Conservation (phyloP, 1,139 yeast genomes). For the Lodderomyces jiufengensis region DNA sequence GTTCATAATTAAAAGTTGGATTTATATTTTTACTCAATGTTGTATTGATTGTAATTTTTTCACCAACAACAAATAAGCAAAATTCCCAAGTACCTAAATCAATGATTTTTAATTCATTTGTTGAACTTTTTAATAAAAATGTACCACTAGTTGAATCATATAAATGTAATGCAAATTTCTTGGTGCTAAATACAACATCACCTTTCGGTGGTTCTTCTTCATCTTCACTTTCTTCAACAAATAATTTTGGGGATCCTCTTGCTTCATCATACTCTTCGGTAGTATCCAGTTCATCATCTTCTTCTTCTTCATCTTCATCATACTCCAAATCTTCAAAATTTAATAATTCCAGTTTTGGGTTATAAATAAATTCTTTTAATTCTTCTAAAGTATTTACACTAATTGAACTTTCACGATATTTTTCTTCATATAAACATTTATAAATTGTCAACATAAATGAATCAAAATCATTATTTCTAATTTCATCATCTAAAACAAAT, state of each 20-base stretch:
- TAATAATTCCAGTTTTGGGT: slow-evolving; percentile 23
- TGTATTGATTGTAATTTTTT: slow-evolving; percentile 35
- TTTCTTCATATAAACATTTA: slow-evolving; percentile 74
- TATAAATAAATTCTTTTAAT: slow-evolving; percentile 54
- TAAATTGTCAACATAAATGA: slow-evolving; percentile 61
- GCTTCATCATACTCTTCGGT: slow-evolving; percentile 4
- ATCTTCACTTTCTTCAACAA: slow-evolving; percentile 8
- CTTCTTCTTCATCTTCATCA: slow-evolving; percentile 13
- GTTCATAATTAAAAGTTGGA: slow-evolving; percentile 62
- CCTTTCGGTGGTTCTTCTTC: slow-evolving; percentile 13
- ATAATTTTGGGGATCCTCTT: slow-evolving; percentile 4
- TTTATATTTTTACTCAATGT: slow-evolving; percentile 49
- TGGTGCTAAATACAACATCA: slow-evolving; percentile 13
- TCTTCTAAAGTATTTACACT: slow-evolving; percentile 42
- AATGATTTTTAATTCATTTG: slow-evolving; percentile 29
- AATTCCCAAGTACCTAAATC: slow-evolving; percentile 53
- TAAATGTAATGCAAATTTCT: slow-evolving; percentile 37
- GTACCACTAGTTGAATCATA: slow-evolving; percentile 53
- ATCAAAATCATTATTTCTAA: slow-evolving; percentile 54
- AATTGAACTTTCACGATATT: slow-evolving; percentile 55
- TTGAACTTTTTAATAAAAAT: slow-evolving; percentile 42
- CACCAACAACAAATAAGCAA: slow-evolving; percentile 40
- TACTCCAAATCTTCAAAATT: slow-evolving; percentile 21
- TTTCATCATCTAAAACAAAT: slow-evolving; percentile 67
- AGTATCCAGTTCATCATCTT: slow-evolving; percentile 13